These are phyloP conservation scores for Podospora pseudoanserina DNA, from an alignment of 495 filamentous ascomycete species.

Conservation along the genomic window DNA sequence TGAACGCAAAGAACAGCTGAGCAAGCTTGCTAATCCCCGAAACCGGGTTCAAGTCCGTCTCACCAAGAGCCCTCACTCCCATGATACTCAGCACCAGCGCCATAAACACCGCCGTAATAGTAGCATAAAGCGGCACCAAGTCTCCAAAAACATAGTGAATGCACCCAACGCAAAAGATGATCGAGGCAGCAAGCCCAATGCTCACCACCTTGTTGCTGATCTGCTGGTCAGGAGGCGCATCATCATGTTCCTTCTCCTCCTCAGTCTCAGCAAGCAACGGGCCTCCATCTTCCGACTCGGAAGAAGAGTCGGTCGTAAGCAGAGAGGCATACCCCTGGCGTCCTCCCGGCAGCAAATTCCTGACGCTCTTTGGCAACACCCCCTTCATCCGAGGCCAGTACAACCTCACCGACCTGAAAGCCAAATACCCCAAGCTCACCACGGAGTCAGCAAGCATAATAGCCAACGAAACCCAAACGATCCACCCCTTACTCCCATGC, in stretches of 20 bases:
- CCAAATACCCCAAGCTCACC: slow-evolving; percentile 79
- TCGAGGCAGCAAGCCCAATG: slow-evolving; percentile 69
- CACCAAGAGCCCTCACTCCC: slow-evolving; percentile 90
- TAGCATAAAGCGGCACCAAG: slow-evolving; percentile 65
- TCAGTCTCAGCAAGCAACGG: slow-evolving; percentile 9
- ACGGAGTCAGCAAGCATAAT: slow-evolving; percentile 96
- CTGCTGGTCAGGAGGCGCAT: slow-evolving; percentile 80
- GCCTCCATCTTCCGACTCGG: slow-evolving; percentile 6
- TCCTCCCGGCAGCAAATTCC: background rate
- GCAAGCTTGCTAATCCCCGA: slow-evolving; percentile 96
- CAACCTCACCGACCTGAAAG: slow-evolving; percentile 46
- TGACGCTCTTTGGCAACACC: background rate
- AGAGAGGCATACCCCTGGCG: slow-evolving; percentile 14
- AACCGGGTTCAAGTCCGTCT: slow-evolving; percentile 96
- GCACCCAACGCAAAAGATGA: slow-evolving; percentile 72
- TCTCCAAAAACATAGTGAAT: slow-evolving; percentile 75
- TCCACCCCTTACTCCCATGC: slow-evolving; percentile 92
- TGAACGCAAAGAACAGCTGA: slow-evolving; percentile 89
- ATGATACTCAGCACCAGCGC: slow-evolving; percentile 88
- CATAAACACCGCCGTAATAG: slow-evolving; percentile 77
- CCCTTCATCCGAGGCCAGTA: slow-evolving; percentile 14
- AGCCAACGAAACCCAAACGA: slow-evolving; percentile 90
- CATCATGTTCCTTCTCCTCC: slow-evolving; percentile 40
- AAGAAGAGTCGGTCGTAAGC: slow-evolving; percentile 45
- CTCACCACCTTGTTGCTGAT: slow-evolving; percentile 69